phyloP scores from a whole-genome alignment of 1,284 basidiomycete genomes.

The Boletus hoseneyae region DNA sequence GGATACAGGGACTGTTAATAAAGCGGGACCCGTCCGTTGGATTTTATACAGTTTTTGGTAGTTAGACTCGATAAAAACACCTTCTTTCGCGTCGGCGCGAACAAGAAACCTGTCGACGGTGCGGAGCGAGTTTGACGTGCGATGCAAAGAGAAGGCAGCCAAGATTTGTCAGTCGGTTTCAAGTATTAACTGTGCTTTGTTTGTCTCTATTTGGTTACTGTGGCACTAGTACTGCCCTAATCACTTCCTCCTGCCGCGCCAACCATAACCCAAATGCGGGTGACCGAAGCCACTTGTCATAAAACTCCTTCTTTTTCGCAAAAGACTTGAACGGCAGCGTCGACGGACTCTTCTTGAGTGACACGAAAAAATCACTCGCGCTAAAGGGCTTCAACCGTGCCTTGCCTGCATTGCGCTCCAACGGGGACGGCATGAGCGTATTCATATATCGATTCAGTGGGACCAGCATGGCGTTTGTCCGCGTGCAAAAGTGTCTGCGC shows the following conservation, averaged over 20 bases:
- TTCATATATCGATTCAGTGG: conserved; percentile 94
- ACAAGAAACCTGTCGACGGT: conserved; percentile 1
- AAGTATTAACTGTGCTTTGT: conserved; percentile 18
- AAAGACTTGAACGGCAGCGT: conserved; percentile 73
- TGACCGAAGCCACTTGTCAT: conserved; percentile 67
- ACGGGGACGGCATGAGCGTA: conserved; percentile 75
- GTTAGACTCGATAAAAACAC: conserved; percentile 20
- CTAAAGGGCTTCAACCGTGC: conserved; percentile 75
- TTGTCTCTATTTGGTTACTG: conserved; percentile 22
- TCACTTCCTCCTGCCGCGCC: conserved; percentile 66
- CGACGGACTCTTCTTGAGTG: conserved; percentile 76
- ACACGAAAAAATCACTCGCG: conserved; percentile 73
- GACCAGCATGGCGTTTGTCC: conserved; percentile 87
- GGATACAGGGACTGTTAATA: conserved; percentile 31
- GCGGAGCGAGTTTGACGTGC: background rate
- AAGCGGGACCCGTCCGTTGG: conserved; percentile 3
- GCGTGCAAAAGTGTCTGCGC: conserved; percentile 81
- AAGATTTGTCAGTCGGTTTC: background rate
- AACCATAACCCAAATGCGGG: conserved; percentile 77
- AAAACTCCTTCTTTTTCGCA: conserved; percentile 65
- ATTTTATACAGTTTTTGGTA: conserved; percentile 27
- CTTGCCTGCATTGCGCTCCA: conserved; percentile 36
- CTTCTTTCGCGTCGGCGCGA: conserved; percentile 1
- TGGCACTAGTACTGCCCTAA: conserved; percentile 48
- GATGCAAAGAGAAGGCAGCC: conserved; percentile 13